These are phyloP conservation scores for Pythium coloratum DNA, from an alignment of 352 stramenopile species.

Conservation along the genomic window DNA sequence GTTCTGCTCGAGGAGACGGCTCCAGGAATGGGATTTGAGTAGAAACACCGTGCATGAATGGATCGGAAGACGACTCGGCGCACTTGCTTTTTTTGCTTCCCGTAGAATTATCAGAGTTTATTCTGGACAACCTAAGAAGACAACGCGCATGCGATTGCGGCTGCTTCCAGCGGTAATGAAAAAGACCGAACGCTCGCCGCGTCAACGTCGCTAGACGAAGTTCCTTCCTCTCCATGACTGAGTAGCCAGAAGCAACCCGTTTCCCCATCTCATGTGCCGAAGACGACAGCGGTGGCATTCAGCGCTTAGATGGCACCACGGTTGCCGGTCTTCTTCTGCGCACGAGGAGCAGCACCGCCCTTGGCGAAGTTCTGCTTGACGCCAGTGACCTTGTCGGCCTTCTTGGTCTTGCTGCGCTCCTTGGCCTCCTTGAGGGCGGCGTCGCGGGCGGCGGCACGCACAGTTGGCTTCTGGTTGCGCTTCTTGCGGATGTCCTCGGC, in stretches of 20 bases:
- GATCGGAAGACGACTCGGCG: background rate
- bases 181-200: conserved; percentile 16
- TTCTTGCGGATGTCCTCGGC: conserved; percentile 99
- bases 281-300: conserved; percentile 10
- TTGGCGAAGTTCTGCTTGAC: conserved; percentile 60
- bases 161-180: conserved; percentile 12
- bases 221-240: conserved; percentile 15
- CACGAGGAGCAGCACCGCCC: conserved; percentile 60
- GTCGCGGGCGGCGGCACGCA: conserved; percentile 88
- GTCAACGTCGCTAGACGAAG: conserved; percentile 4
- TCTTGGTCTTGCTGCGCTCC: conserved; percentile 89
- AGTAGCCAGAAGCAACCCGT: conserved; percentile 26
- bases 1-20: too few species aligned
- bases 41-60: background rate
- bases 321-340: conserved; percentile 90
- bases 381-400: conserved; percentile 63
- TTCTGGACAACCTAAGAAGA: conserved; percentile 40
- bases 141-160: conserved; percentile 24
- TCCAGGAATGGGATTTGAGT: too few species aligned
- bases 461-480: conserved; percentile 94
- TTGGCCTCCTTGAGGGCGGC: conserved; percentile 93
- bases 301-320: conserved; percentile 82
- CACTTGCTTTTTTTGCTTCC: conserved; percentile 23
- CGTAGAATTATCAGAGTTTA: conserved; percentile 37
- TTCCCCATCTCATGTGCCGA: conserved; percentile 28